Base-by-base conservation (phyloP, 495 filamentous ascomycete genomes). In the Choiromyces venosus region DNA sequence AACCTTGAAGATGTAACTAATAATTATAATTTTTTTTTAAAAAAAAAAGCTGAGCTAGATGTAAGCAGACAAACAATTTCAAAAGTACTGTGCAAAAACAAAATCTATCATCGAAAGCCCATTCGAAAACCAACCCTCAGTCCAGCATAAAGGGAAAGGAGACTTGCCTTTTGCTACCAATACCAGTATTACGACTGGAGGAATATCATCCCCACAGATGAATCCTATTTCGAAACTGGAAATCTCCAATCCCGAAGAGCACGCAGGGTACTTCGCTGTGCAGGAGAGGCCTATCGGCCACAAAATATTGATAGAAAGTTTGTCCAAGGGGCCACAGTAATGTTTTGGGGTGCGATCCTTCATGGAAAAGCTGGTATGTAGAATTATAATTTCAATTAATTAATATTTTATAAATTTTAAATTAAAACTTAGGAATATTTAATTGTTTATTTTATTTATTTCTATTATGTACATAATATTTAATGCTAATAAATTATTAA, bases 331-430 rank as follows among this genome's bases (percentile, higher is more conserved):
- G 44, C 64, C n/a, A 67, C 64, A 18, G 70, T 72, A 0, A 75
- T 75, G 37, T 71, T 74, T 67, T 74, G 36, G 69, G 64, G 37
- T 4, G 69, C 36, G 0, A 74, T 74, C 8, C 6, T 65, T 0
- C 39, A 72, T 52, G 29, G 64, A 0, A 35, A 72, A n/a, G 12
- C 46, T 19, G 42, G 73, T 68, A 68, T 40, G 39, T 40, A 16
- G 1, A 4, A 39, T 1, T 39, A 39, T 39, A 39, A 10, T 39
- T 39, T 39, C 14, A 10, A 39, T 39, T 39, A 5, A 39, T 6
- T 39, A 39, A 10, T 39, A 39, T 6, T 39, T 10, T 39, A 6
- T 39, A 39, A 12, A 10, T 39, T 39, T 10, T 39, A 12, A 14
- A 10, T 14, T 40, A n/a, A n/a, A n/a, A n/a, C n/a, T n/a, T n/a